Conservation (phyloP, 2,329 filamentous ascomycete species). For the Cucurbitaria berberidis region DNA sequence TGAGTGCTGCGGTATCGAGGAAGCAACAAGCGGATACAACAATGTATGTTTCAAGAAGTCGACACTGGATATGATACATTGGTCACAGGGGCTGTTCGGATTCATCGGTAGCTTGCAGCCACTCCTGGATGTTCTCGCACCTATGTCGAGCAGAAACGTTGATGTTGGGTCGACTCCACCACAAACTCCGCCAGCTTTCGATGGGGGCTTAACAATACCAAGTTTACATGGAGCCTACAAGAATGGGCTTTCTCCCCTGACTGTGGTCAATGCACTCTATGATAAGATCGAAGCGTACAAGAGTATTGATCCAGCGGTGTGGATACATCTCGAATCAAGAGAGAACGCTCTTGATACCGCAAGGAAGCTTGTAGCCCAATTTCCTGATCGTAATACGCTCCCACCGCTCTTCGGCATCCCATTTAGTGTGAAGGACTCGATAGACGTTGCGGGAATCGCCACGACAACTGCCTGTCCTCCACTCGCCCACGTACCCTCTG, state of each 20-base stretch:
- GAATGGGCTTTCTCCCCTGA: slow-evolving; percentile 52
- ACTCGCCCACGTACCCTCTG: slow-evolving; percentile 56
- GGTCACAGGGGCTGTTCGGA: slow-evolving; percentile 60
- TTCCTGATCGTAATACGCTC: slow-evolving; percentile 47
- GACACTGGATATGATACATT: slow-evolving; percentile 59
- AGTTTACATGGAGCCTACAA: slow-evolving; percentile 55
- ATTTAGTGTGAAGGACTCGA: slow-evolving; percentile 64
- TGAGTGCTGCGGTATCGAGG: slow-evolving; percentile 59
- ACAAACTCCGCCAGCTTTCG: slow-evolving; percentile 49
- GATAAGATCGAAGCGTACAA: slow-evolving; percentile 58
- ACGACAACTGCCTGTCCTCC: slow-evolving; percentile 61
- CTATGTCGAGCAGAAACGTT: slow-evolving; percentile 9
- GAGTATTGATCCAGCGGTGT: slow-evolving; percentile 56
- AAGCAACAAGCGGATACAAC: slow-evolving; percentile 57
- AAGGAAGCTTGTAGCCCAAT: slow-evolving; percentile 50
- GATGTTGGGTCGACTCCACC: slow-evolving; percentile 27
- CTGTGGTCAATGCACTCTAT: slow-evolving; percentile 54
- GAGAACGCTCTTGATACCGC: slow-evolving; percentile 52
- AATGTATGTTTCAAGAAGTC: slow-evolving; percentile 54
- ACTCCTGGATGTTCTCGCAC: slow-evolving; percentile 37
- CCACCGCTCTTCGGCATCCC: slow-evolving; percentile 63
- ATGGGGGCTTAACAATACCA: slow-evolving; percentile 53
- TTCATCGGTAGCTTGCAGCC: slow-evolving; percentile 56
- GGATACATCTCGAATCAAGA: slow-evolving; percentile 55
- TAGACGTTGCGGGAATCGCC: slow-evolving; percentile 58